Evolutionary conservation across 805 yeast genomes (phyloP), one percentile per base, ranked within the genome.

Genomic region (Saccharomycopsis sp.): DNA sequence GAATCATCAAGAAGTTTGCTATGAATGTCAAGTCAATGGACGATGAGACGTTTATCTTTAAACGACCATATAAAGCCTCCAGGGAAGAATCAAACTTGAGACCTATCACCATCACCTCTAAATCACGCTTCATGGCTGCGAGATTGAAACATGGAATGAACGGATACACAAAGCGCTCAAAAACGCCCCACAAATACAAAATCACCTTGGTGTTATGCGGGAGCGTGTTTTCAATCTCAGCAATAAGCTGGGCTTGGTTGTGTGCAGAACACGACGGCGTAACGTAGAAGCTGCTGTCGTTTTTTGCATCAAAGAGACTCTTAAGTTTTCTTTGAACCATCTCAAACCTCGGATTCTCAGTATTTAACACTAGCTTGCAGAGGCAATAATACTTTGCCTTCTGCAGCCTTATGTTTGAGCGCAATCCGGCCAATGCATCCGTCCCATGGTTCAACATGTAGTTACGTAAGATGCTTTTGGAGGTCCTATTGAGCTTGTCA

Each of bases 101-200:
- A 1, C 62, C 62, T 3, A 53, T 51, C 53, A 60, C 50, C 20
- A 55, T 52, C 34, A 60, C 24, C 34, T 60, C 62, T 20, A 60
- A 18, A 44, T 60, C 62, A 18, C 50, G 29, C 34, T 60, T 55
- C 40, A 60, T 54, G 12, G 20, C 20, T 24, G 29, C n/a, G 18
- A 60, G 41, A 24, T 60, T 55, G 16, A 60, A 24, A 40, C 54
- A 24, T 9, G 62, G 62, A 8, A 54, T 21, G 44, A 60, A 60
- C 2, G 62, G 62, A 40, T 57, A 55, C 7, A 60, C 51, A 41
- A 18, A 57, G 24, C 52, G 46, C 34, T 57, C 60, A 54, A 52
- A 60, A 21, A 24, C 48, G 4, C 51, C 24, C 61, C 60, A 60
- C 8, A 60, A 50, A 23, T 41, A 53, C 20, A 21, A 29, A 4